phyloP scores from a whole-genome alignment of 257 asterid genomes.

The Scutellaria barbata region DNA sequence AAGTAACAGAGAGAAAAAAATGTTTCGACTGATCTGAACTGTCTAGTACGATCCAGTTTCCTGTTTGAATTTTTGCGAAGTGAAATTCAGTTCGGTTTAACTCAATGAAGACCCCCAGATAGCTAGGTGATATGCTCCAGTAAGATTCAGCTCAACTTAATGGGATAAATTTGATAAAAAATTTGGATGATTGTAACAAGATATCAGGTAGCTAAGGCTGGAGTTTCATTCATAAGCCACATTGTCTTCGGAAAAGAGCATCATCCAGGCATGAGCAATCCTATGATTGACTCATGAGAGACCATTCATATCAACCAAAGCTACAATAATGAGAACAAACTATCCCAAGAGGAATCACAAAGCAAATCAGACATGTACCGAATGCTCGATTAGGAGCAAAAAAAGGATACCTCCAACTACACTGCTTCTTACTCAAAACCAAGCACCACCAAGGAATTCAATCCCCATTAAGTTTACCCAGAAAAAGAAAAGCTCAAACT shows the following conservation, averaged over 20 bases:
- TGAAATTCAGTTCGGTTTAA: neutral
- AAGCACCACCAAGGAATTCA: neutral
- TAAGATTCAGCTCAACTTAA: neutral
- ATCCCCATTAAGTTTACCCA: no score
- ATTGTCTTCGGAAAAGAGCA: constrained; percentile 1
- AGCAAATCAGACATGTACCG: neutral
- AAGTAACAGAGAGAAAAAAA: no score
- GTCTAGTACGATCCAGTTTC: neutral
- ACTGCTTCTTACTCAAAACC: neutral
- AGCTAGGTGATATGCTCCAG: neutral
- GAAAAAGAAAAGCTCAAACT: no score
- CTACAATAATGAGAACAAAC: neutral
- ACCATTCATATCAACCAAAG: neutral
- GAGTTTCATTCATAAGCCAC: neutral
- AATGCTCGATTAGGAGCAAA: neutral
- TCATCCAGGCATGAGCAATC: neutral
- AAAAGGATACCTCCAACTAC: neutral
- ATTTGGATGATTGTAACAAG: neutral
- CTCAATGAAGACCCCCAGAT: neutral
- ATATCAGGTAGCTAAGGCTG: constrained; percentile 13
- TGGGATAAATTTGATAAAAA: neutral
- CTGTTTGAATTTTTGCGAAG: neutral
- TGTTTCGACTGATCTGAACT: no score
- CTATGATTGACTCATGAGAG: neutral
- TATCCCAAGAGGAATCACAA: neutral